A percentile compares a stretch with the other conserved stretches of the same genome.
These are phyloP conservation scores for Helotiales sp. DNA, from an alignment of 2,329 filamentous ascomycete species.

Conservation along the genomic window DNA sequence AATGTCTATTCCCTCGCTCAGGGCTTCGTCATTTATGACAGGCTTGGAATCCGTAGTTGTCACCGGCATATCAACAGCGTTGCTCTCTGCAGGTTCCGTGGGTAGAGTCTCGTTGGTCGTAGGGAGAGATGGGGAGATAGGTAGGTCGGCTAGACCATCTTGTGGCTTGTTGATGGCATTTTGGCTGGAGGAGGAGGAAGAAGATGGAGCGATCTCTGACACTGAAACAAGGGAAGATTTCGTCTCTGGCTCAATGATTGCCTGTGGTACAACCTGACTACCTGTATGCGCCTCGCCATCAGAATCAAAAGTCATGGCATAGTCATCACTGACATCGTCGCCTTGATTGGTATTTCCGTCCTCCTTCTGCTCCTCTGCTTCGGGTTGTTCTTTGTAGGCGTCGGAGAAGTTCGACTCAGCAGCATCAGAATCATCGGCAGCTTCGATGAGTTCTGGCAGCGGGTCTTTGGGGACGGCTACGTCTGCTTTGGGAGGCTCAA, in stretches of 20 bases:
- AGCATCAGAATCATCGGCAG: constrained; percentile 22
- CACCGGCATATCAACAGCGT: constrained; percentile 20
- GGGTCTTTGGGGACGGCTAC: constrained; percentile 19
- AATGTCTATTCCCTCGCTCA: constrained; percentile 37
- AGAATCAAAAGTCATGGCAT: constrained; percentile 39
- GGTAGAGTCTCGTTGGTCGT: neutral
- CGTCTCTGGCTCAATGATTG: constrained; percentile 30
- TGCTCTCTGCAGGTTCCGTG: constrained; percentile 15
- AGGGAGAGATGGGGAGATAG: constrained; percentile 9
- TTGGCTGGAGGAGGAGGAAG: constrained; percentile 20
- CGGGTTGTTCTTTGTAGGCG: constrained; percentile 35
- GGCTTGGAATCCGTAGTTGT: constrained; percentile 21
- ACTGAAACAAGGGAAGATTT: constrained; percentile 27
- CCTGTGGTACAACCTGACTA: constrained; percentile 35
- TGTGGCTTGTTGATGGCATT: constrained; percentile 11
- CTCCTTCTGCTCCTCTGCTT: constrained; percentile 21
- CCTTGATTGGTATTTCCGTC: constrained; percentile 19
- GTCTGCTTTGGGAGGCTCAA: constrained; percentile 25
- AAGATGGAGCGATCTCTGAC: constrained; percentile 20
- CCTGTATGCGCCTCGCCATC: constrained; percentile 35
- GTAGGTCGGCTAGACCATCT: constrained; percentile 15
- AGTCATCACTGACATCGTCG: constrained; percentile 36
- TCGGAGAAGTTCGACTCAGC: constrained; percentile 36
- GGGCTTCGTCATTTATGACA: constrained; percentile 30
- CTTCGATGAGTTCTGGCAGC: constrained; percentile 8